Conservation (phyloP, 805 yeast genomes). For the Myxozyma neotropica region DNA sequence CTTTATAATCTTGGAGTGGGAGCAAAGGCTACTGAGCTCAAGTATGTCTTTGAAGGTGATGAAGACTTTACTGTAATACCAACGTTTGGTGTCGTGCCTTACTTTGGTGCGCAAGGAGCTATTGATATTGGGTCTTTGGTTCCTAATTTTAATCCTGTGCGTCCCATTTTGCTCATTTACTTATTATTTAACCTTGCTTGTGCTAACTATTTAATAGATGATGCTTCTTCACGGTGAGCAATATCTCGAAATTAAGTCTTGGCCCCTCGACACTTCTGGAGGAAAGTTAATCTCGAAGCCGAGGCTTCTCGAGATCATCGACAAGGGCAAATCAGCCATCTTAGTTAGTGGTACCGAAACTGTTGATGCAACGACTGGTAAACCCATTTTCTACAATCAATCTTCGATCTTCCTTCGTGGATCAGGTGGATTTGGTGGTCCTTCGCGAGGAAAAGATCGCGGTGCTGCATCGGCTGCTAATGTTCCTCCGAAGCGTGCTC, state of each 20-base stretch:
- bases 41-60: conserved; percentile 77
- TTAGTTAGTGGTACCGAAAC: conserved; percentile 73
- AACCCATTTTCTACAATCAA: conserved; percentile 73
- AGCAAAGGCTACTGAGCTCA: conserved; percentile 72
- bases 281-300: conserved; percentile 57
- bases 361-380: conserved; percentile 67
- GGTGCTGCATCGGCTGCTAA: conserved; percentile 65
- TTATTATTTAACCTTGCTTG: not conserved
- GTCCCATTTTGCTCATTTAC: not conserved
- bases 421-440: conserved; percentile 54
- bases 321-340: conserved; percentile 83
- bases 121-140: conserved; percentile 62
- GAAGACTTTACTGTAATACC: conserved; percentile 83
- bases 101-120: conserved; percentile 59
- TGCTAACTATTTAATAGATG: conserved; percentile 45
- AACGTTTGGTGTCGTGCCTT: conserved; percentile 86
- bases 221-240: conserved; percentile 94
- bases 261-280: conserved; percentile 71
- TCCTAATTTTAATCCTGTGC: conserved; percentile 74
- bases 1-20: conserved; percentile 90
- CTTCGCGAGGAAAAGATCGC: conserved; percentile 57
- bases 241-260: conserved; percentile 72
- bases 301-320: conserved; percentile 70
- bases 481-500: conserved; percentile 60
- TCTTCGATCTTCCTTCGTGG: conserved; percentile 84